These are phyloP conservation scores for Aechmea fasciata DNA, from an alignment of 176 grass and related monocot genomes.

Conservation along the genomic window DNA sequence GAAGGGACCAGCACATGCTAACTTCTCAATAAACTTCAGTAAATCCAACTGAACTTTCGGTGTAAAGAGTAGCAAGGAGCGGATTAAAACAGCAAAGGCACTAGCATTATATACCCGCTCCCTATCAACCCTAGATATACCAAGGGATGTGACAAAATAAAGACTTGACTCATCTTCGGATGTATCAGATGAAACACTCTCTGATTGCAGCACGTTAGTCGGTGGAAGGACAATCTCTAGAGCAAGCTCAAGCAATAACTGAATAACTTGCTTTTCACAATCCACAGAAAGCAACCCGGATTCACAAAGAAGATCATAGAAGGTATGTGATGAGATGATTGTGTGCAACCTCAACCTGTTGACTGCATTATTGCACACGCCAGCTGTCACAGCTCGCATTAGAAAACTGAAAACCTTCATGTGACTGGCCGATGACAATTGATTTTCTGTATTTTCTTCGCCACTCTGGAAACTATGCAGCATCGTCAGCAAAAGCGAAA, in stretches of 20 bases:
- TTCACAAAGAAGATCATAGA: conserved; percentile 93
- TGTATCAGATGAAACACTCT: conserved; percentile 38
- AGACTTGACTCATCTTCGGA: conserved; percentile 49
- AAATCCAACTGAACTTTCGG: conserved; percentile 93
- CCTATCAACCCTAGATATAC: conserved; percentile 69
- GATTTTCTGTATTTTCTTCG: conserved; percentile 30
- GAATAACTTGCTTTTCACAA: conserved; percentile 87
- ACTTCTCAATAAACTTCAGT: conserved; percentile 78
- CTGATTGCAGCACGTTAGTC: conserved; percentile 47
- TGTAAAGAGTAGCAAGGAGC: conserved; percentile 74
- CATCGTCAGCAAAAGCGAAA: conserved; percentile 85
- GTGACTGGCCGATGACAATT: conserved; percentile 47
- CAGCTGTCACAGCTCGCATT: conserved; percentile 86
- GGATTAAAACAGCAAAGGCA: conserved; percentile 68
- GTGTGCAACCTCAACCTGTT: conserved; percentile 86
- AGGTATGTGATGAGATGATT: conserved; percentile 76
- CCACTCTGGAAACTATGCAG: conserved; percentile 82
- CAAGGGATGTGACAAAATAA: conserved; percentile 56
- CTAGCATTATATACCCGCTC: conserved; percentile 90
- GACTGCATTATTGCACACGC: conserved; percentile 75
- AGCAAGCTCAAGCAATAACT: conserved; percentile 95
- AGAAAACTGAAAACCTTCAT: conserved; percentile 82
- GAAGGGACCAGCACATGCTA: conserved; percentile 74
- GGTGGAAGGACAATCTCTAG: conserved; percentile 90
- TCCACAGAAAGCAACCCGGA: conserved; percentile 89